Evolutionary conservation across 257 asterid species (phyloP), one percentile per base, ranked within the genome.

Genomic region (Paulownia fortunei): DNA sequence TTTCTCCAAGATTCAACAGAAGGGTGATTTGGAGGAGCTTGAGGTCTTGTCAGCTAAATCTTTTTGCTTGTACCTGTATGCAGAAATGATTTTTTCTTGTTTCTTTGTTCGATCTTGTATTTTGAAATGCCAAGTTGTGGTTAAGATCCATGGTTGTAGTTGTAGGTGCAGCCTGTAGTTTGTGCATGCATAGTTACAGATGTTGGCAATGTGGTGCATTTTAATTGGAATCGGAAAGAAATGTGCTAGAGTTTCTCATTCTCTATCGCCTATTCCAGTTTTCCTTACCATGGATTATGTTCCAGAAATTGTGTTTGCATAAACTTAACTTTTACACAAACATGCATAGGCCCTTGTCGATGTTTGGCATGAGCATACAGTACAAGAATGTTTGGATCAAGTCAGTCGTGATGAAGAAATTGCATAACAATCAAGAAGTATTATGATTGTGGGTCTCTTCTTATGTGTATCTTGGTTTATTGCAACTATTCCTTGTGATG

Each of bases 1-100:
- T 37, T 69, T 74, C 80, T 60, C 54, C 42, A 71, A 24, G 37
- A 49, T 76, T 77, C 81, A 79, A 56, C 92, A 68, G 60, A 85
- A 74, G 59, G 82, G 73, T 36, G 88, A 86, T 82, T 76, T 87
- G 86, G 94, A 92, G 66, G 97, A 92, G 90, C 92, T 92, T 63
- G 97, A 94, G 97, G 98, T 92, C 72, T 73, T 73, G 54, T 76
- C 80, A 46, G 39, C 85, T 70, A 46, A 77, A 86, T 69, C 51
- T 59, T 81, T 69, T 15, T 68, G 44, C 70, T 74, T 44, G 30
- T 79, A 18, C 59, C 44, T 72, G 9, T 55, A 16, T 73, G 21
- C 11, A 0, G 49, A 2, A 44, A 58, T 41, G 10, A 30, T 72
- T 58, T 64, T 73, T 69, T 58, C 42, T 41, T 54, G 32, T 73